Percentiles rank a stretch among this genome's conserved stretches.
Conservation (phyloP, 139 green algal species). For the Micractinium conductrix region DNA sequence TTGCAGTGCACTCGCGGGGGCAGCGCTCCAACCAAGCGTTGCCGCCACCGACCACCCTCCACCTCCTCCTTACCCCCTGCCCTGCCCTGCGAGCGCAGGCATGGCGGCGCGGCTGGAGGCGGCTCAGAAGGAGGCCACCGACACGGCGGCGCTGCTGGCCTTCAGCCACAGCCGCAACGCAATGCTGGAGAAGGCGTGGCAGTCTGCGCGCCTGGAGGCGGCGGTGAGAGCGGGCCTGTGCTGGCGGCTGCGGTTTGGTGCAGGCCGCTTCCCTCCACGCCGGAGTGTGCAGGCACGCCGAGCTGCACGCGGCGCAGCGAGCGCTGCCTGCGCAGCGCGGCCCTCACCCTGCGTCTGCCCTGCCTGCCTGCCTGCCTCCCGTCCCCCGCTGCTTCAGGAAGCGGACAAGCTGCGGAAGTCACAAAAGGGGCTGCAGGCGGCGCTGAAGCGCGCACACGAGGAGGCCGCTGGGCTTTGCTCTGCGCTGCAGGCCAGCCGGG, state of each 20-base stretch:
- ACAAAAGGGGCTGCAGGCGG: slow-evolving; percentile 2
- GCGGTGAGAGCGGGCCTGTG: neutral
- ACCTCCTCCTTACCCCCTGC: too few species aligned
- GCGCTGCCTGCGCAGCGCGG: too few species aligned
- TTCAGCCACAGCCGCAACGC: neutral
- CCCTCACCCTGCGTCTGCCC: neutral
- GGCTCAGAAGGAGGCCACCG: too few species aligned
- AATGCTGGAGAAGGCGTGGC: neutral
- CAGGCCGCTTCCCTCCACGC: neutral
- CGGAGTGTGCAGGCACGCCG: neutral
- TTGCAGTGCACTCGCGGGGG: too few species aligned
- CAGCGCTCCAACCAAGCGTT: too few species aligned
- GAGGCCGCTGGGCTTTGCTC: neutral
- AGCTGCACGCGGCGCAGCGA: too few species aligned
- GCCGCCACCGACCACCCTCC: too few species aligned
- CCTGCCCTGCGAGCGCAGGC: too few species aligned
- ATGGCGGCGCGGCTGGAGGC: too few species aligned
- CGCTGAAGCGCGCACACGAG: neutral
- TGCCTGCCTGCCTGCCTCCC: neutral
- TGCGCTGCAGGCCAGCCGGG: neutral
- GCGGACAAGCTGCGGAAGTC: neutral
- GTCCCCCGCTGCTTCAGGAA: neutral
- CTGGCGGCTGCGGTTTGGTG: neutral
- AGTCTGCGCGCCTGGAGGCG: neutral
- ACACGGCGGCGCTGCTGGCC: slow-evolving; percentile 1